Percentiles rank a stretch among this genome's conserved stretches.
Evolutionary conservation across 441 rosid genomes (phyloP).

Genomic region (Pelargonium fulgidum): DNA sequence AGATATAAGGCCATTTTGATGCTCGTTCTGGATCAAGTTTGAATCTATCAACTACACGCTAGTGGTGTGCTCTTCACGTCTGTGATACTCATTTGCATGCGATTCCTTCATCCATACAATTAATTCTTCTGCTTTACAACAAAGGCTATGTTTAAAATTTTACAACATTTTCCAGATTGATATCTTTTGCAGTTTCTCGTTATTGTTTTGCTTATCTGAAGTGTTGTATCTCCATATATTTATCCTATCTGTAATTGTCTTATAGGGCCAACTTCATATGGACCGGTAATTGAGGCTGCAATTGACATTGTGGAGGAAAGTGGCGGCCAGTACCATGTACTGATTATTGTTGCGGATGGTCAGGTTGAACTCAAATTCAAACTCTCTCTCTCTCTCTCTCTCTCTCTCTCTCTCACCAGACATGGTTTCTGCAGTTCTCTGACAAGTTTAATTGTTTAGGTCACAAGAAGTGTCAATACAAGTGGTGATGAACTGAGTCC

Average conservation of each 20-base stretch:
- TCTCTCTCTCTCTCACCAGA: neutral
- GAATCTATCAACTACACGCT: too few species aligned
- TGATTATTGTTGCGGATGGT: conserved; percentile 77
- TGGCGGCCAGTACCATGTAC: conserved; percentile 73
- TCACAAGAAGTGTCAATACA: conserved; percentile 60
- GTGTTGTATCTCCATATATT: neutral
- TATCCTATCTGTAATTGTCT: conserved; percentile 14
- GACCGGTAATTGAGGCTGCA: conserved; percentile 68
- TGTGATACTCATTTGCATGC: too few species aligned
- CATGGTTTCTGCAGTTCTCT: neutral
- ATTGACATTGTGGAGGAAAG: conserved; percentile 63
- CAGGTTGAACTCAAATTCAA: conserved; percentile 41
- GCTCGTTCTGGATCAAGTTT: too few species aligned
- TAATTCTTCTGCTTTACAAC: too few species aligned
- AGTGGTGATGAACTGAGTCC: conserved; percentile 43
- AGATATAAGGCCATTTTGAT: too few species aligned
- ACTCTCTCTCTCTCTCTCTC: conserved; percentile 8
- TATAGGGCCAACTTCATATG: conserved; percentile 84
- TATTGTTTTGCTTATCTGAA: neutral
- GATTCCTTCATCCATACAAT: too few species aligned
- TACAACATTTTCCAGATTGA: too few species aligned
- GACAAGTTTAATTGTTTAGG: conserved; percentile 35
- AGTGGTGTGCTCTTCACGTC: too few species aligned
- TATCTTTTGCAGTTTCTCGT: neutral
- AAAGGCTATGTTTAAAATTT: too few species aligned